A percentile compares a stretch with the other conserved stretches of the same genome.
These are phyloP conservation scores for Alternaria incomplexa DNA, from an alignment of 2,329 filamentous ascomycete genomes.

Conservation along the genomic window DNA sequence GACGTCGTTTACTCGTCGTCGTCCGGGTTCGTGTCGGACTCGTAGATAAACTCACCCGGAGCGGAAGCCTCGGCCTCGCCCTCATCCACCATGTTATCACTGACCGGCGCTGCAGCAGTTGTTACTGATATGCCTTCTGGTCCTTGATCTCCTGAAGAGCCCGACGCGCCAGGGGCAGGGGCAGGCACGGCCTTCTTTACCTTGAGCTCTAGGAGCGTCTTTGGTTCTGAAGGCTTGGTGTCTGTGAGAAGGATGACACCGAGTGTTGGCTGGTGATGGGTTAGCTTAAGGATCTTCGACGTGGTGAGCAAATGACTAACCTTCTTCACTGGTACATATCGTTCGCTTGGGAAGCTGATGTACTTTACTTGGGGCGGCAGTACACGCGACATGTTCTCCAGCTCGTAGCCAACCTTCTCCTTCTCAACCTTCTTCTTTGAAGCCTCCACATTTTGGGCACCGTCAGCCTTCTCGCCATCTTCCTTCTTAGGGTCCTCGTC, in stretches of 20 bases:
- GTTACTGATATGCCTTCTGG: slow-evolving; percentile 66
- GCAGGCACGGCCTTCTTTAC: slow-evolving; percentile 73
- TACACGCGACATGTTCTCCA: slow-evolving; percentile 96
- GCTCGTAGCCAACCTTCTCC: slow-evolving; percentile 94
- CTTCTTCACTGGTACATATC: slow-evolving; percentile 94
- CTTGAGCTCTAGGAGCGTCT: slow-evolving; percentile 87
- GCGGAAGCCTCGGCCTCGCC: slow-evolving; percentile 75
- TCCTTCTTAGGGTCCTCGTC: slow-evolving; percentile 56
- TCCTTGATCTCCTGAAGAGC: slow-evolving; percentile 41
- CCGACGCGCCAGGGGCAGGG: slow-evolving; percentile 52
- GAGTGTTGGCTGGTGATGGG: slow-evolving; percentile 74
- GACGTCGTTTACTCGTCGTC: slow-evolving; percentile 39
- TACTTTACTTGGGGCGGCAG: slow-evolving; percentile 93
- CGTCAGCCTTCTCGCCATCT: slow-evolving; percentile 59
- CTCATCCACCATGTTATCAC: slow-evolving; percentile 83
- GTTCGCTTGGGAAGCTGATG: slow-evolving; percentile 86
- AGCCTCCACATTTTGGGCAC: slow-evolving; percentile 58
- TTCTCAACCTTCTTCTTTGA: slow-evolving; percentile 90
- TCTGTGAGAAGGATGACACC: slow-evolving; percentile 92
- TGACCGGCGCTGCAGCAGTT: slow-evolving; percentile 65
- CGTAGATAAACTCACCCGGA: slow-evolving; percentile 79
- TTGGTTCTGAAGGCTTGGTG: slow-evolving; percentile 77
- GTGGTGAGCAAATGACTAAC: slow-evolving; percentile 53
- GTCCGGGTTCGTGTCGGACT: slow-evolving; percentile 66
- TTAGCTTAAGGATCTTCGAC: slow-evolving; percentile 23